Evolutionary conservation across 2,329 filamentous ascomycete genomes (phyloP), one percentile per base, ranked within the genome.

Genomic region (Trichophyton schoenleinii): DNA sequence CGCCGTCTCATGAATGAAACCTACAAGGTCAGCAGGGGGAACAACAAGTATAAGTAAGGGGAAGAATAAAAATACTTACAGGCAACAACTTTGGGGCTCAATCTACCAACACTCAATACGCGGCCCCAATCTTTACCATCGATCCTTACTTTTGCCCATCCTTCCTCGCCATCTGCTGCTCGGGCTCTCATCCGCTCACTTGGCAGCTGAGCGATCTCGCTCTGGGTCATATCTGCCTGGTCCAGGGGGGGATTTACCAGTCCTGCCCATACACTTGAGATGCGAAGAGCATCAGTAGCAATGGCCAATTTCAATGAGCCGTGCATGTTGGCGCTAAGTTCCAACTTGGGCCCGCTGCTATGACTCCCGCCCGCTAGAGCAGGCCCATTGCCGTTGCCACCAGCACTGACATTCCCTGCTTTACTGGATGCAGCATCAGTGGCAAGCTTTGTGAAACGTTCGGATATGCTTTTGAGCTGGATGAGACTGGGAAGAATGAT

Each of bases 61-160:
- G 6, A 58, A 18, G 18, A 36, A 31, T 38, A 42, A 31, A 46
- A 22, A 20, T 18, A 70, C 82, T 76, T 65, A 86, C 91, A 96
- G 61, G 91, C 94, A 77, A 97, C 94, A 59, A 97, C 92, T 66
- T 90, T 82, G 0, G 91, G 92, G 67, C 94, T 92, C 34, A 97
- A 77, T 58, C 91, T 81, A 1, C 92, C 92, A 11, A 97, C 91
- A 72, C 90, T 95, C 66, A 99, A 79, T n/a, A 97, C 92, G 66
- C 84, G 85, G 36, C 90, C 90, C 92, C 94, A 97, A 72, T 99
- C 94, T 72, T 85, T 87, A 38, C 91, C 94, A 74, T 97, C 94
- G 25, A 97, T 91, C 60, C 89, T 81, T 41, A 97, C 92, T 25
- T 84, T 90, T 0, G 91, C 89, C 90, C 92, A 97, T 53, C 84